Evolutionary conservation across 768 basidiomycete species (phyloP).

Genomic region (Suillus clintonianus): DNA sequence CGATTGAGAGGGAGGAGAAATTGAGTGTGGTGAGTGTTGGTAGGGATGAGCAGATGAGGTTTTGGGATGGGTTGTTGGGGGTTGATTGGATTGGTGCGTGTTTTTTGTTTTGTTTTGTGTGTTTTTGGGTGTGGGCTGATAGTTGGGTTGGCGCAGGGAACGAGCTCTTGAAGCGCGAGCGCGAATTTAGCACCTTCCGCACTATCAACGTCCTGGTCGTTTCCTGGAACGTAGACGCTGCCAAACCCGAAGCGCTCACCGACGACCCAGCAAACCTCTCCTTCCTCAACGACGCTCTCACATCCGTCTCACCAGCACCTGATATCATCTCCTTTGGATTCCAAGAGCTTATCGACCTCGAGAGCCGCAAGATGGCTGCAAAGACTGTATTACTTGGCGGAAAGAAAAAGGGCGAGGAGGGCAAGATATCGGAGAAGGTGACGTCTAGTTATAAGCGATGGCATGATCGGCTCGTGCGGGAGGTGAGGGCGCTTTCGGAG

Average conservation of each 20-base stretch:
- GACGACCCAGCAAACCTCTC: slow-evolving; percentile 70
- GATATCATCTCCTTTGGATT: slow-evolving; percentile 94
- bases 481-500: slow-evolving; percentile 76
- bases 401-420: slow-evolving; percentile 60
- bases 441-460: slow-evolving; percentile 86
- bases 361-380: slow-evolving; percentile 87
- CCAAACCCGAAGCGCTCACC: slow-evolving; percentile 72
- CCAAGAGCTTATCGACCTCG: slow-evolving; percentile 97
- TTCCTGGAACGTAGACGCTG: slow-evolving; percentile 93
- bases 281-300: slow-evolving; percentile 79
- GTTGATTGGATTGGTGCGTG: slow-evolving; percentile 84
- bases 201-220: slow-evolving; percentile 76
- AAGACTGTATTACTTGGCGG: slow-evolving; percentile 84
- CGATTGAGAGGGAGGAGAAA: slow-evolving; percentile 67
- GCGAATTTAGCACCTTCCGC: slow-evolving; percentile 77
- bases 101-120: neutral
- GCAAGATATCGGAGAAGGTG: slow-evolving; percentile 71
- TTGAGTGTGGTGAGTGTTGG: slow-evolving; percentile 77
- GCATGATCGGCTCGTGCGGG: slow-evolving; percentile 76
- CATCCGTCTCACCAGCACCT: slow-evolving; percentile 63
- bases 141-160: slow-evolving; percentile 54
- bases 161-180: slow-evolving; percentile 74
- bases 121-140: neutral
- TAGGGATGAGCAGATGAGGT: slow-evolving; percentile 66
- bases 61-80: slow-evolving; percentile 91